Evolutionary conservation across 208 protist genomes (phyloP), one percentile per base, ranked within the genome.

Genomic region (Trypanosoma scelopori): DNA sequence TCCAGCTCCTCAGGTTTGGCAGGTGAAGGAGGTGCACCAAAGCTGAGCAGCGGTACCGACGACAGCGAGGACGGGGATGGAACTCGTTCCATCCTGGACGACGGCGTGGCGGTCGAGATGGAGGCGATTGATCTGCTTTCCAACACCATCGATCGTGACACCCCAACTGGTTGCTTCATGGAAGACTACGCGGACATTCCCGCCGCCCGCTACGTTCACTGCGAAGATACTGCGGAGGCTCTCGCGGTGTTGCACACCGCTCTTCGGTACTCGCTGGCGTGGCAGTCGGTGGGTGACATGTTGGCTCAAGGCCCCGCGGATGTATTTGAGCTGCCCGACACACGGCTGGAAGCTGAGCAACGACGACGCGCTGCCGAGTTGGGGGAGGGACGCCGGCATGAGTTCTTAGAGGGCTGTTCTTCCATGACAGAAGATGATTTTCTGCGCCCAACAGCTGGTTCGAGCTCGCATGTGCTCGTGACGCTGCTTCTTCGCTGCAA

Each of bases 141-240:
- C 4, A 42, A 58, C 11, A 18, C 30, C 18, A 23, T n/a, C 0
- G 67, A 72, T 41, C 6, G 6, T n/a, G 4, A 16, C 46, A 60
- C 57, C 25, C 67, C 73, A 25, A 76, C 74, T 16, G 62, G 74
- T 13, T 75, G 74, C 43, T 82, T 82, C 59, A 78, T 82, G 77
- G 62, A 60, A 15, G 72, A 76, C 50, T 59, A 58, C 41, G 60
- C 71, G 1, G 77, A 82, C 37, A 78, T 82, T 53, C 77, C 77
- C 1, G 77, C 77, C 45, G 48, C 69, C 22, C 72, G 63, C 42
- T 82, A 82, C 53, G 68, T 82, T 23, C 55, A 46, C 1, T 69
- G 62, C 46, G 30, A 28, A 13, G 60, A 30, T 23, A 39, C 35
- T 9, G 5, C 43, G 20, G 72, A 82, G 59, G 60, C 62, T 39